Evolutionary conservation across 768 basidiomycete species (phyloP), one percentile per base, ranked within the genome.

Genomic region (Boletales sp.): DNA sequence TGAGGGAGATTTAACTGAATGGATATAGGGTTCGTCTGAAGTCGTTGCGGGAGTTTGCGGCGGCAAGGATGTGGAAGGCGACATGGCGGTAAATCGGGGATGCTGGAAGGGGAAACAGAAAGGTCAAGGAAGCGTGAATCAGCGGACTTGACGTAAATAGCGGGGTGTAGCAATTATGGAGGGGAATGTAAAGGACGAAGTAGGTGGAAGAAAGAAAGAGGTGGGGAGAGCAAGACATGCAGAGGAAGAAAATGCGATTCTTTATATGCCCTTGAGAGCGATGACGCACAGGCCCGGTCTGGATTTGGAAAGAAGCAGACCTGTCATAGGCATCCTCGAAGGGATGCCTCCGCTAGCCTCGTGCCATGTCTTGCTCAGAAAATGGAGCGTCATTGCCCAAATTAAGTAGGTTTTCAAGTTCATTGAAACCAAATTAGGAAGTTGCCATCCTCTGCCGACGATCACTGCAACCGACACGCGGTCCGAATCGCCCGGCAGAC

Each of bases 271-370:
- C 53, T 45, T 48, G 28, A 13, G 55, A 50, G 40, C 25, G 32
- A 55, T 53, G 61, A 61, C 63, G 66, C 66, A 67, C 66, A 61
- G 59, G 53, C 68, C 67, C 50, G 0, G 13, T 51, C 55, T 45
- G 32, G 37, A 52, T 34, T 48, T 53, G 55, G 64, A 56, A 68
- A 50, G 53, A 41, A 34, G 36, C 15, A 38, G 39, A 31, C 66
- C 61, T 15, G 49, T 48, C 56, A 42, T 40, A 59, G 56, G 57
- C 51, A 58, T 59, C 41, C 56, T 55, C 34, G 50, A 53, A 67
- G 64, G 25, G 25, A 55, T 44, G 34, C 54, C 60, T 60, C 55
- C 53, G 63, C 44, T 61, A 40, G 37, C 47, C 13, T 46, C 58
- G 53, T 47, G 51, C 49, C 51, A 57, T 35, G 33, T 47, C 55